Percentiles rank a stretch among this genome's conserved stretches.
Evolutionary conservation across 2,329 filamentous ascomycete genomes (phyloP).

Genomic region (Trichoderma aggressivum): DNA sequence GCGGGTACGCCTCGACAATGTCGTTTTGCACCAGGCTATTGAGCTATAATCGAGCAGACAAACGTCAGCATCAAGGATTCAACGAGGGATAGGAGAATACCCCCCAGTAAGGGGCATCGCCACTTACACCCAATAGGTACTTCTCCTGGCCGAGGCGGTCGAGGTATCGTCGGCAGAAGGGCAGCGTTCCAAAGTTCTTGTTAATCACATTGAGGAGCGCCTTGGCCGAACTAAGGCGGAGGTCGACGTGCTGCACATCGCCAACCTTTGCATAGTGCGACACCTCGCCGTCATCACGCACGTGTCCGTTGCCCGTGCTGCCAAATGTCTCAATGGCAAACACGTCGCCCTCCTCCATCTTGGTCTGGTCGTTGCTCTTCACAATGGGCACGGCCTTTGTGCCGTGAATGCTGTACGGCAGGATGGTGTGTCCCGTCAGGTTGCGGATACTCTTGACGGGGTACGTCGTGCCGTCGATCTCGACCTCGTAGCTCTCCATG

Average conservation of each 20-base stretch:
- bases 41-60: slow-evolving; percentile 48
- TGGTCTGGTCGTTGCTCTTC: slow-evolving; percentile 80
- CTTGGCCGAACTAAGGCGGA: slow-evolving; percentile 79
- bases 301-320: slow-evolving; percentile 84
- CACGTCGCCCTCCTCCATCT: slow-evolving; percentile 96
- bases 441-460: slow-evolving; percentile 84
- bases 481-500: slow-evolving; percentile 91
- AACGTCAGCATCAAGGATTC: background rate
- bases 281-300: slow-evolving; percentile 82
- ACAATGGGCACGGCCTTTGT: slow-evolving; percentile 93
- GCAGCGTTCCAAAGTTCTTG: slow-evolving; percentile 93
- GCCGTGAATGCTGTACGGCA: slow-evolving; percentile 86
- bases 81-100: background rate
- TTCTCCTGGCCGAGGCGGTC: slow-evolving; percentile 93
- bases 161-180: slow-evolving; percentile 86
- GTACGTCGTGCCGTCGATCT: slow-evolving; percentile 73
- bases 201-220: slow-evolving; percentile 83
- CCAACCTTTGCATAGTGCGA: slow-evolving; percentile 80
- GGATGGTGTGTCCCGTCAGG: slow-evolving; percentile 85
- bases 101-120: background rate
- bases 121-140: slow-evolving; percentile 77
- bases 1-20: slow-evolving; percentile 87
- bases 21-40: slow-evolving; percentile 81
- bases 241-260: slow-evolving; percentile 71
- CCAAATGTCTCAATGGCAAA: slow-evolving; percentile 97